phyloP scores from a whole-genome alignment of 169 alveolate genomes.

The Plasmodium chabaudi region DNA sequence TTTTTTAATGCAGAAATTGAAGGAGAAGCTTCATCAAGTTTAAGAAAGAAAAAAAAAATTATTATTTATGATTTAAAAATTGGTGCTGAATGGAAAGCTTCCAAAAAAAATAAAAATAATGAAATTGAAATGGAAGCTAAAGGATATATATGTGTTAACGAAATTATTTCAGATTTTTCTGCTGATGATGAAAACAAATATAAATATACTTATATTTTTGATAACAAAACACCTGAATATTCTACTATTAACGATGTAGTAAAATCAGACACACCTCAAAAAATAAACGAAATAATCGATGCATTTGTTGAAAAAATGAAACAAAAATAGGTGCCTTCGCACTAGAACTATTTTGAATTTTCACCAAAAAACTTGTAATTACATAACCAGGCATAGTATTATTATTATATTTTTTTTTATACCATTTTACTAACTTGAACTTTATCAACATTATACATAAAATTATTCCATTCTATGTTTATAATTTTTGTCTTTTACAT shows the following conservation, averaged over 20 bases:
- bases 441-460: too few relatives aligned
- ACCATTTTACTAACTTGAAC: too few relatives aligned
- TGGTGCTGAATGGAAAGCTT: conserved; percentile 66
- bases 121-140: conserved; percentile 47
- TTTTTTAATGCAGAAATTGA: conserved; percentile 61
- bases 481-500: too few relatives aligned
- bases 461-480: too few relatives aligned
- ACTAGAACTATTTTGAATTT: background rate
- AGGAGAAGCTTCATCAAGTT: conserved; percentile 83
- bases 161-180: conserved; percentile 53
- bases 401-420: too few relatives aligned
- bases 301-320: conserved; percentile 44
- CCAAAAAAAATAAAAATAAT: conserved; percentile 34
- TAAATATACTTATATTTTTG: conserved; percentile 24
- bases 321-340: background rate
- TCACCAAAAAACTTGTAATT: too few relatives aligned
- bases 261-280: conserved; percentile 17
- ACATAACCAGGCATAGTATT: too few relatives aligned
- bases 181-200: conserved; percentile 39
- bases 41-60: conserved; percentile 80
- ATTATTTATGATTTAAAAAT: conserved; percentile 59
- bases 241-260: conserved; percentile 18
- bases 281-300: conserved; percentile 43
- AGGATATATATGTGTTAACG: conserved; percentile 45
- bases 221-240: conserved; percentile 12